A percentile compares a stretch with the other conserved stretches of the same genome.
phyloP scores from a whole-genome alignment of 2,329 filamentous ascomycete species.

The Tothia fuscella region DNA sequence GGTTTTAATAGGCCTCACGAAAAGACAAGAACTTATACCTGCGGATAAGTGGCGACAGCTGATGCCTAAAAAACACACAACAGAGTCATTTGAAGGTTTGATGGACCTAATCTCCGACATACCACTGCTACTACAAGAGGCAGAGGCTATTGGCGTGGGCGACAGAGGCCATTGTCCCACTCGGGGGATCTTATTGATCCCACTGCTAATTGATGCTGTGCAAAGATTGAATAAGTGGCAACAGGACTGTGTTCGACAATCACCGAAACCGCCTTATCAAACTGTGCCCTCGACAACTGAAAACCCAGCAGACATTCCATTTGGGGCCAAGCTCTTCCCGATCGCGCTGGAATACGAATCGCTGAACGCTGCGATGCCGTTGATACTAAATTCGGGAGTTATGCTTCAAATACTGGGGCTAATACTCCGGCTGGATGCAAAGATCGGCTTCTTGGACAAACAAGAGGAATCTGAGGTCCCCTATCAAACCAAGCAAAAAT shows the following conservation, averaged over 20 bases:
- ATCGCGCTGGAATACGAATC: slow-evolving; percentile 1
- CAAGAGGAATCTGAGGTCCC: no score
- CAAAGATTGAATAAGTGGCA: background rate
- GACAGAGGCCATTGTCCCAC: background rate
- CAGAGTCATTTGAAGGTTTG: slow-evolving; percentile 1
- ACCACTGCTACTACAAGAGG: background rate
- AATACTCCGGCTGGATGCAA: background rate
- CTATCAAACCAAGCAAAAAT: background rate
- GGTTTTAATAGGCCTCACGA: background rate
- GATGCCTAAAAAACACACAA: background rate
- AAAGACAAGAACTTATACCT: background rate
- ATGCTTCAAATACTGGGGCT: slow-evolving; percentile 1
- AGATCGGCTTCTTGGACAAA: background rate
- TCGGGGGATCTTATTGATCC: background rate
- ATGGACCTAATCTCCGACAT: slow-evolving; percentile 3
- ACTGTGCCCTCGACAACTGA: background rate
- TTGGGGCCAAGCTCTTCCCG: slow-evolving; percentile 1
- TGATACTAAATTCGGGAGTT: slow-evolving; percentile 1
- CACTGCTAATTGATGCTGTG: background rate
- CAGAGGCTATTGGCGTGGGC: background rate
- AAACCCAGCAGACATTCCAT: background rate
- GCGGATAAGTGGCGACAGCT: background rate
- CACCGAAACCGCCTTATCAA: background rate
- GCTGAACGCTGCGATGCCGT: slow-evolving; percentile 1
- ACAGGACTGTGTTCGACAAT: background rate